Percentiles rank a stretch among this genome's conserved stretches.
Evolutionary conservation across 2,329 filamentous ascomycete genomes (phyloP).

Genomic region (Parascedosporium putredinis): DNA sequence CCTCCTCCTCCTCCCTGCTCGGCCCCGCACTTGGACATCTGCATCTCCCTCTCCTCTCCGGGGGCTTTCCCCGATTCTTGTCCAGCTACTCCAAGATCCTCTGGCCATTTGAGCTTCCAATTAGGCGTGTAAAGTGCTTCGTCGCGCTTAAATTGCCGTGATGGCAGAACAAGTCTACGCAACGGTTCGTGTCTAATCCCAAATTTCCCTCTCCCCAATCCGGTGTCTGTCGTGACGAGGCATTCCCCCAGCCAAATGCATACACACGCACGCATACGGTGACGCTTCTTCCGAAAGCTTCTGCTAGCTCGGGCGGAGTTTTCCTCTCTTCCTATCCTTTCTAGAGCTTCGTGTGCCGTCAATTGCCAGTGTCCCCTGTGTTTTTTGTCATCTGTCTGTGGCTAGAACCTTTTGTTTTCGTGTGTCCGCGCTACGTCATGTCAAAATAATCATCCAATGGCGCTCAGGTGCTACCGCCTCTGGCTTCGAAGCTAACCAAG

Average conservation of each 20-base stretch:
- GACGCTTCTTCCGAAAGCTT: too few species aligned
- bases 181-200: slow-evolving; percentile 34
- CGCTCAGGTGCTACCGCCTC: slow-evolving; percentile 1
- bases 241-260: too few species aligned
- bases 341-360: neutral
- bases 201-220: slow-evolving; percentile 1
- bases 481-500: slow-evolving; percentile 12
- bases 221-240: too few species aligned
- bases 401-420: neutral
- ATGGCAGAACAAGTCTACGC: slow-evolving; percentile 46
- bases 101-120: neutral
- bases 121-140: too few species aligned
- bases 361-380: neutral
- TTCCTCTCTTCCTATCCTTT: neutral
- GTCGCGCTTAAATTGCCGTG: slow-evolving; percentile 10
- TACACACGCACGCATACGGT: too few species aligned
- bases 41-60: neutral
- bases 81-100: too few species aligned
- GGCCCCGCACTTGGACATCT: neutral
- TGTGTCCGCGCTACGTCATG: neutral
- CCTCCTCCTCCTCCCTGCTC: slow-evolving; percentile 6
- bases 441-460: neutral
- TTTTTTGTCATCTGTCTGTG: neutral
- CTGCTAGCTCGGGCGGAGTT: too few species aligned
- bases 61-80: neutral